A percentile compares a stretch with the other conserved stretches of the same genome.
Evolutionary conservation across 2,329 filamentous ascomycete genomes (phyloP).

Genomic region (Magnaporthales sp.): DNA sequence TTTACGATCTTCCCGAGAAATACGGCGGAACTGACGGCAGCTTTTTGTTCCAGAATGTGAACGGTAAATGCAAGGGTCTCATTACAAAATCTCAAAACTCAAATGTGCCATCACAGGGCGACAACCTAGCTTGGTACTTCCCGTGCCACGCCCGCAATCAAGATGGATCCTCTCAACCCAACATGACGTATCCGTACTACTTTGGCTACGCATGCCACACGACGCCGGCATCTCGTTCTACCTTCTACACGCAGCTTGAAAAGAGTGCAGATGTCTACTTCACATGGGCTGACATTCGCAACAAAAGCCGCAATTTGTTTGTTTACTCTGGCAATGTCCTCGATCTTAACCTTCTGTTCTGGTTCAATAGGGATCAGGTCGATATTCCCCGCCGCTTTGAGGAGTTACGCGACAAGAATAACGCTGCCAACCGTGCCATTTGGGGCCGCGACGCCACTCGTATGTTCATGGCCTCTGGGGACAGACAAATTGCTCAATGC

Average conservation of each 20-base stretch:
- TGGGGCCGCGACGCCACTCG: conserved; percentile 85
- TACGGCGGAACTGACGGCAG: conserved; percentile 87
- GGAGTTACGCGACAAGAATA: conserved; percentile 61
- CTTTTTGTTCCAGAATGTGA: conserved; percentile 97
- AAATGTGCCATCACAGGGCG: conserved; percentile 70
- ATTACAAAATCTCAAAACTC: conserved; percentile 66
- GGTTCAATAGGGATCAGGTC: conserved; percentile 82
- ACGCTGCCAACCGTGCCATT: conserved; percentile 51
- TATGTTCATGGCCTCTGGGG: conserved; percentile 66
- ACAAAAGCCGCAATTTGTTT: conserved; percentile 79
- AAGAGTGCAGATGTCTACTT: conserved; percentile 85
- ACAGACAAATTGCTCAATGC: conserved; percentile 79
- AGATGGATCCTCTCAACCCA: conserved; percentile 75
- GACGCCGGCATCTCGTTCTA: conserved; percentile 52
- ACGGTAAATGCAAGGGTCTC: conserved; percentile 87
- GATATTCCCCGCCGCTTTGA: conserved; percentile 68
- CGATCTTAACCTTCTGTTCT: conserved; percentile 78
- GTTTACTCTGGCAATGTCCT: conserved; percentile 93
- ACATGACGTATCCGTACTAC: conserved; percentile 67
- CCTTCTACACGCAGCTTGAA: conserved; percentile 63
- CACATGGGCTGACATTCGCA: conserved; percentile 89
- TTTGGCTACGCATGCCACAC: conserved; percentile 87
- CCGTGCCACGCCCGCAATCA: conserved; percentile 88
- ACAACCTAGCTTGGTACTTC: conserved; percentile 90
- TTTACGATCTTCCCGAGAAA: conserved; percentile 77